Conservation (phyloP, 1,139 yeast genomes). For the Yarrowia galli region DNA sequence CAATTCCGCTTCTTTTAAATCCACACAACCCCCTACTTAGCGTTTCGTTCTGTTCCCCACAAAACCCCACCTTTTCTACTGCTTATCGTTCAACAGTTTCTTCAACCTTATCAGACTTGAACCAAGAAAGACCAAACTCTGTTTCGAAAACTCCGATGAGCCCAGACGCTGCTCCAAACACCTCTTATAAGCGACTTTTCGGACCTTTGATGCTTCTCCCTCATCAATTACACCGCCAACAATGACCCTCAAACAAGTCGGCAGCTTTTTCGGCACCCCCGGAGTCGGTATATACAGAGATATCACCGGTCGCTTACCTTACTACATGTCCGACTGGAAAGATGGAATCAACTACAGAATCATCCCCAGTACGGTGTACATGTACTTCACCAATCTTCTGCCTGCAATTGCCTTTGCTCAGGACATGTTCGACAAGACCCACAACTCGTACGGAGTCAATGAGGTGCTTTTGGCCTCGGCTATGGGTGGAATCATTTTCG, state of each 20-base stretch:
- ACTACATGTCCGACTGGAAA: slow-evolving; percentile 75
- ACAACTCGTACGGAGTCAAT: slow-evolving; percentile 87
- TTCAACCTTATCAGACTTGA: slow-evolving; percentile 16
- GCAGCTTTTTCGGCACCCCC: slow-evolving; percentile 47
- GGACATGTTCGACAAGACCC: slow-evolving; percentile 90
- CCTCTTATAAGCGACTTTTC: background rate
- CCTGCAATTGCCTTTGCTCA: slow-evolving; percentile 98
- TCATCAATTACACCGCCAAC: background rate
- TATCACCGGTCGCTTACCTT: slow-evolving; percentile 64
- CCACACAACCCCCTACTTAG: too few relatives aligned
- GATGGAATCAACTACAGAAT: slow-evolving; percentile 89
- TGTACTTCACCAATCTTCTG: slow-evolving; percentile 80
- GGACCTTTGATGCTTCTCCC: background rate
- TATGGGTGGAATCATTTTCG: slow-evolving; percentile 87
- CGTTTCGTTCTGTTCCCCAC: too few relatives aligned
- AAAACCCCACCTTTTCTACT: background rate
- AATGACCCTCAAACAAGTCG: slow-evolving; percentile 15
- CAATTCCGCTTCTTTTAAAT: too few relatives aligned
- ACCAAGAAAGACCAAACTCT: too few relatives aligned
- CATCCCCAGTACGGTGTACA: slow-evolving; percentile 81
- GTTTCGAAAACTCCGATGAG: slow-evolving; percentile 13
- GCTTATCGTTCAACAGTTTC: too few relatives aligned
- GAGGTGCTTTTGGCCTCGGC: slow-evolving; percentile 87
- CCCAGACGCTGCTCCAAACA: slow-evolving; percentile 6
- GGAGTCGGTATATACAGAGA: slow-evolving; percentile 69